These are phyloP conservation scores for Rehmannia glutinosa DNA, from an alignment of 257 asterid species.

Conservation along the genomic window DNA sequence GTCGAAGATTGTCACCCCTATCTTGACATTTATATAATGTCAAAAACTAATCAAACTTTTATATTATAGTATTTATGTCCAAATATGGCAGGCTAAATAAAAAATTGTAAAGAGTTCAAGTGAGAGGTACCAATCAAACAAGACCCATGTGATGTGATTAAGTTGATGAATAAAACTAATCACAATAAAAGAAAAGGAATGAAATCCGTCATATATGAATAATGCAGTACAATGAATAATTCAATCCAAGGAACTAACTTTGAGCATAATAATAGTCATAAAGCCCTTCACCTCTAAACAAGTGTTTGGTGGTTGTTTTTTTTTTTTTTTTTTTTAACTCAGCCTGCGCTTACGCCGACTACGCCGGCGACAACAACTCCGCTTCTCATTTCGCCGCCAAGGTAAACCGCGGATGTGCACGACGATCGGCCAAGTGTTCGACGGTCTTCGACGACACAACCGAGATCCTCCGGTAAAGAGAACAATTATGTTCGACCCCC, in stretches of 20 bases:
- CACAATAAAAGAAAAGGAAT: too few relatives aligned
- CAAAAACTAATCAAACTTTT: background rate
- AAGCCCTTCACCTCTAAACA: background rate
- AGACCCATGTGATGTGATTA: conserved; percentile 18
- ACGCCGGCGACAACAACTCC: too few relatives aligned
- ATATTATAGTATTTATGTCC: background rate
- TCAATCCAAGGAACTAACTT: background rate
- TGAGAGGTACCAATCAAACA: background rate
- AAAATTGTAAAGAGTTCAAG: background rate
- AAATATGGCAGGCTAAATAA: background rate
- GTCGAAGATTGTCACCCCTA: too few relatives aligned
- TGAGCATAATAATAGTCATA: background rate
- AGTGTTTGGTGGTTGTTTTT: background rate
- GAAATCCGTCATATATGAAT: background rate
- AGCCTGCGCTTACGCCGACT: too few relatives aligned
- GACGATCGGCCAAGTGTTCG: too few relatives aligned
- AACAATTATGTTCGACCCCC: too few relatives aligned
- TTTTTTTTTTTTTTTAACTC: too few relatives aligned
- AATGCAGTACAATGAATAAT: background rate
- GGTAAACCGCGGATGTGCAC: too few relatives aligned
- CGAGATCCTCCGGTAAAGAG: too few relatives aligned
- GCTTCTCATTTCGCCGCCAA: too few relatives aligned
- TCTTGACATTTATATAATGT: background rate
- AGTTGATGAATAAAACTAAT: background rate
- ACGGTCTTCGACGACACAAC: too few relatives aligned